phyloP scores from a whole-genome alignment of 2,329 filamentous ascomycete genomes.

The Trichoderma endophyticum region DNA sequence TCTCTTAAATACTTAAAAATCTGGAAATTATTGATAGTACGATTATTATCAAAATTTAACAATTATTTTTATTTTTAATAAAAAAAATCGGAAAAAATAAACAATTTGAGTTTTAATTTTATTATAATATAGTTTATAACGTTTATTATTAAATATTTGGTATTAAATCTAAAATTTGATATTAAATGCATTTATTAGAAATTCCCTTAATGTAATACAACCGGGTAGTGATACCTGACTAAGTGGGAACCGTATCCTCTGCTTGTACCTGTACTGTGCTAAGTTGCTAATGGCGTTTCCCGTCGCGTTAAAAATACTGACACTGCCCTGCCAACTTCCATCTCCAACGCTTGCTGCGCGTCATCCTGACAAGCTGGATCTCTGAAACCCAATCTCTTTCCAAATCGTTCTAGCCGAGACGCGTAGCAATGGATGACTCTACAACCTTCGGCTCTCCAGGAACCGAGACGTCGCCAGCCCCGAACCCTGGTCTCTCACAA shows the following conservation, averaged over 20 bases:
- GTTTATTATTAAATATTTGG: neutral
- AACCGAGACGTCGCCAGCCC: constrained; percentile 54
- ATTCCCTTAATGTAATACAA: neutral
- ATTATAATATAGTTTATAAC: neutral
- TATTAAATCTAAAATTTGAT: neutral
- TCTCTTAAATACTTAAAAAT: neutral
- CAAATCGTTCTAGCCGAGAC: neutral
- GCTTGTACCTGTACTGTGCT: neutral
- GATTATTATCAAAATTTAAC: neutral
- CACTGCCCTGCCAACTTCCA: constrained; percentile 1
- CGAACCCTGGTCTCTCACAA: constrained; percentile 56
- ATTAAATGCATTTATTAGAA: too few species aligned
- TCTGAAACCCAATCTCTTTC: neutral
- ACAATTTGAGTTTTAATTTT: neutral
- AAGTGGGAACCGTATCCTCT: neutral
- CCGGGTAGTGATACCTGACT: neutral
- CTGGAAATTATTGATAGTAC: neutral
- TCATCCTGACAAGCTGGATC: neutral
- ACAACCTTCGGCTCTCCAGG: constrained; percentile 56
- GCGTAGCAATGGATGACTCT: constrained; percentile 53
- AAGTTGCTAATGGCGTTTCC: neutral
- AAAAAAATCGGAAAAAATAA: neutral
- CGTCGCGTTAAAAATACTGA: constrained; percentile 13
- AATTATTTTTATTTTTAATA: neutral
- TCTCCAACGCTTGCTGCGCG: constrained; percentile 9